Conservation (phyloP, 148 eudicot species). For the Talinum fruticosum region DNA sequence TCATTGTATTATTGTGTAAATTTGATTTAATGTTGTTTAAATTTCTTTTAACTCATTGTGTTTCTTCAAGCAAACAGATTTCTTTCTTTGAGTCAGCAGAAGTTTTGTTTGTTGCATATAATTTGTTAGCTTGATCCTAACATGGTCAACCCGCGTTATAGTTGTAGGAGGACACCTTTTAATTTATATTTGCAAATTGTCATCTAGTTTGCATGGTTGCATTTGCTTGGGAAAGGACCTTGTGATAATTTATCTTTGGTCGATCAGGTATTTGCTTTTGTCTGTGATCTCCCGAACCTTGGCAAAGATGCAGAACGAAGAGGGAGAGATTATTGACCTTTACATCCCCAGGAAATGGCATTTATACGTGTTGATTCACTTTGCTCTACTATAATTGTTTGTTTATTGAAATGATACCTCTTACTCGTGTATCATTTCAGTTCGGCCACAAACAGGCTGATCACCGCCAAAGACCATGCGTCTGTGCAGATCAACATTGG, state of each 20-base stretch:
- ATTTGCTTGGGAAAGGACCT: background rate
- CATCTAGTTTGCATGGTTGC: background rate
- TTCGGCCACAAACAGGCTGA: slow-evolving; percentile 42
- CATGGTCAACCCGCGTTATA: background rate
- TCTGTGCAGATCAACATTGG: slow-evolving; percentile 42
- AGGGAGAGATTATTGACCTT: slow-evolving; percentile 31
- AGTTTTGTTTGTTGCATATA: background rate
- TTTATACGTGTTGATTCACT: background rate
- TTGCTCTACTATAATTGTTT: background rate
- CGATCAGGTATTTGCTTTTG: slow-evolving; percentile 15
- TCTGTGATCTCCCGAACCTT: slow-evolving; percentile 2
- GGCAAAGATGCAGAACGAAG: slow-evolving; percentile 34
- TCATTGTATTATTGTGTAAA: too few species aligned
- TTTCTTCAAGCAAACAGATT: background rate
- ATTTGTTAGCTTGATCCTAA: background rate
- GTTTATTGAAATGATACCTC: background rate
- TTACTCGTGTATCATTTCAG: slow-evolving; percentile 13
- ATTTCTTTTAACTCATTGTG: too few species aligned
- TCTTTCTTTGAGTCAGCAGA: too few species aligned
- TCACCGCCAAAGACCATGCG: slow-evolving; percentile 42
- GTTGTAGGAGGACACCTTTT: background rate
- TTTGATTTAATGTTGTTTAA: too few species aligned
- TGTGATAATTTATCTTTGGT: background rate
- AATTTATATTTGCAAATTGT: background rate
- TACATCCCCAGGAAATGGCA: slow-evolving; percentile 38